phyloP scores from a whole-genome alignment of 306 rosid genomes.

The Benincasa hispida region DNA sequence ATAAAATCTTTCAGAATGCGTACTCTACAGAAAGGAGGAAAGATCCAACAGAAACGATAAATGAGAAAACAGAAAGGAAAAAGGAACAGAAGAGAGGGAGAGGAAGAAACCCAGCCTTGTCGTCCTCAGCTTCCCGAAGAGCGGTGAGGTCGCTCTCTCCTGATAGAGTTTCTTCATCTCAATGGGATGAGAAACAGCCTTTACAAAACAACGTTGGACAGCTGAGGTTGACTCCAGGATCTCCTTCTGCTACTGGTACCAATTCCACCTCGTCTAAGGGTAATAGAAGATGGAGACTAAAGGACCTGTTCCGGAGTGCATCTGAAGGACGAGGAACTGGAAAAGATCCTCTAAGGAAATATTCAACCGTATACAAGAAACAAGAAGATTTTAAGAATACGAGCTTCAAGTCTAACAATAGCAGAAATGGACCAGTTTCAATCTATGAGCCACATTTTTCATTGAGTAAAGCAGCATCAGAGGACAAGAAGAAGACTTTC shows the following conservation, averaged over 20 bases:
- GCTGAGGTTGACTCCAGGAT: conserved; percentile 2
- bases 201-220: too few relatives aligned
- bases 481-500: conserved; percentile 79
- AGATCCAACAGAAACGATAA: not conserved
- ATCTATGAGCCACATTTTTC: conserved; percentile 68
- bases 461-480: conserved; percentile 46
- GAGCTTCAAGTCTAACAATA: conserved; percentile 19
- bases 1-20: conserved; percentile 19
- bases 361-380: conserved; percentile 22
- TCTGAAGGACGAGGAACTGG: conserved; percentile 70
- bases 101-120: conserved; percentile 34
- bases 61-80: not conserved
- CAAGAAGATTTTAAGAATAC: conserved; percentile 24
- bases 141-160: conserved; percentile 63
- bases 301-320: conserved; percentile 74
- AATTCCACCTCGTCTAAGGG: conserved; percentile 27
- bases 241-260: conserved; percentile 1
- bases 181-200: conserved; percentile 39
- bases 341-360: conserved; percentile 53
- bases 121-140: conserved; percentile 33
- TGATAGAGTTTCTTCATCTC: conserved; percentile 25
- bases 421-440: conserved; percentile 39
- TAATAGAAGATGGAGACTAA: conserved; percentile 63
- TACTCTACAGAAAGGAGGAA: conserved; percentile 25
- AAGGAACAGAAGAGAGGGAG: conserved; percentile 42